These are phyloP conservation scores for Fusarium heterosporum DNA, from an alignment of 2,329 filamentous ascomycete genomes.

Conservation along the genomic window DNA sequence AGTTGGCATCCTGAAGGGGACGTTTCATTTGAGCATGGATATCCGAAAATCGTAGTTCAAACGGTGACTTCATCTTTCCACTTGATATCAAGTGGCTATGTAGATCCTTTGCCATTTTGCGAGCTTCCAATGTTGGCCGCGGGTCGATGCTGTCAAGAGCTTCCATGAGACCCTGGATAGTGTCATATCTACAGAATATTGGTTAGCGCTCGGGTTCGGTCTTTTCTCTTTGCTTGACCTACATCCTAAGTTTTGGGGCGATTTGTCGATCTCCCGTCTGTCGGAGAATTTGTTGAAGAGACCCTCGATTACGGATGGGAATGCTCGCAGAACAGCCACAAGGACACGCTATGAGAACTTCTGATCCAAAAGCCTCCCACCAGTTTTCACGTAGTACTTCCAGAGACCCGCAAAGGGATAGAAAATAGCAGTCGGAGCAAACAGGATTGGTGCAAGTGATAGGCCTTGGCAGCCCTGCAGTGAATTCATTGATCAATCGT, in stretches of 20 bases:
- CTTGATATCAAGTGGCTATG: neutral
- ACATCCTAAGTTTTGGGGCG: neutral
- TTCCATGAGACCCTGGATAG: neutral
- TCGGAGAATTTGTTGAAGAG: neutral
- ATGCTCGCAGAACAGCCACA: neutral
- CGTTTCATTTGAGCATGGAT: neutral
- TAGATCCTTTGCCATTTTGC: neutral
- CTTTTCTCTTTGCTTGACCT: rapidly evolving
- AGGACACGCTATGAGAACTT: neutral
- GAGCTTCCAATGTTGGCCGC: neutral
- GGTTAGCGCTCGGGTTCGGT: neutral
- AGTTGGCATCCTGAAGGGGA: neutral
- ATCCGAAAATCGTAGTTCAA: neutral
- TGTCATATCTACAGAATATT: neutral
- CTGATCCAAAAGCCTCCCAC: neutral
- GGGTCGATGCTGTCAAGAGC: neutral
- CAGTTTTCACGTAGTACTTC: neutral
- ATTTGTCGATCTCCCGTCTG: too few species aligned
- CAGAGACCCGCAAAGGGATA: neutral
- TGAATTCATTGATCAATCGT: neutral
- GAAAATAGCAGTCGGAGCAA: neutral
- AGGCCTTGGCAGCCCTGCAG: neutral
- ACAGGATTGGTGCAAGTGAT: neutral
- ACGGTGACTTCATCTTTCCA: neutral
- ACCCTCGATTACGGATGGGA: neutral